Conservation (phyloP, 345 rosid genomes). For the Eucalyptus camaldulensis region DNA sequence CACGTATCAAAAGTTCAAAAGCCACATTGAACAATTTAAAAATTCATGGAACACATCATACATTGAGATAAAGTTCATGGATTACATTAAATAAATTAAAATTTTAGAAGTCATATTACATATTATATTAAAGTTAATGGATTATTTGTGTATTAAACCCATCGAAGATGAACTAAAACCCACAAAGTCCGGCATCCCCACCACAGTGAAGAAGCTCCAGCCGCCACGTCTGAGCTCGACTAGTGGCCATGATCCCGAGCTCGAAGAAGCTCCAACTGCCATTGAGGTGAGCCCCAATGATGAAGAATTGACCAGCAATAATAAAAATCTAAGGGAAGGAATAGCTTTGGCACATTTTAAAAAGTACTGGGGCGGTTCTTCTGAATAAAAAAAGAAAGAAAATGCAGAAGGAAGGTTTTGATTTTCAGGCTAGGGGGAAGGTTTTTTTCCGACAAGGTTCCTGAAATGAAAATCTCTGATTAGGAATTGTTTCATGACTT, state of each 20-base stretch:
- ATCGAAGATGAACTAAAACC: neutral
- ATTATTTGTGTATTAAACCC: neutral
- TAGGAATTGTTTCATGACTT: neutral
- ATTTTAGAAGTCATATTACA: no score
- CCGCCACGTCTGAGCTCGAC: neutral
- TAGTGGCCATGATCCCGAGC: neutral
- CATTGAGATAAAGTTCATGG: rapidly evolving
- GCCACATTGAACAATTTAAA: no score
- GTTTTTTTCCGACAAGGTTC: neutral
- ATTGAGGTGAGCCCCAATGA: neutral
- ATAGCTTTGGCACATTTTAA: neutral
- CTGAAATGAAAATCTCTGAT: neutral
- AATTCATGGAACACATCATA: rapidly evolving
- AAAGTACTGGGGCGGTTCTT: neutral
- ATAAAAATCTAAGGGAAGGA: neutral
- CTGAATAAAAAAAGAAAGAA: neutral
- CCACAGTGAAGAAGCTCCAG: neutral
- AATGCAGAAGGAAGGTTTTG: no score
- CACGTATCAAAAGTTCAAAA: rapidly evolving
- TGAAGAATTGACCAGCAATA: neutral
- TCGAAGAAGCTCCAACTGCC: neutral
- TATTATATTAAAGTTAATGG: no score
- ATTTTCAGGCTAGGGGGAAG: neutral
- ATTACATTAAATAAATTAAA: no score
- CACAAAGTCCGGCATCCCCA: neutral